Evolutionary conservation across 768 basidiomycete species (phyloP).

Genomic region (Gloeopeniophorella convolvens): DNA sequence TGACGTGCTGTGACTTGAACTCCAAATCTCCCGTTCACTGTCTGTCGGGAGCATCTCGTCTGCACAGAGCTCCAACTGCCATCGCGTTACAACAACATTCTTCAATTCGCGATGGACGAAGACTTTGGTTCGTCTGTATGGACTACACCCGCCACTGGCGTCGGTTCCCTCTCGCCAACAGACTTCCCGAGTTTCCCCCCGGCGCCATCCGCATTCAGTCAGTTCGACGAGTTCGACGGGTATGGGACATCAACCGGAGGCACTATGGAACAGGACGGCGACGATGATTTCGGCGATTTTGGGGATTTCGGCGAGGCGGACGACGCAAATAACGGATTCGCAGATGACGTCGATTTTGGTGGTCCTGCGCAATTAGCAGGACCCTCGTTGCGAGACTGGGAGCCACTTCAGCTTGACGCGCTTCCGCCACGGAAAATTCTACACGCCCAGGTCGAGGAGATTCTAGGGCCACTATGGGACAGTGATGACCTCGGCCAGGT

Average conservation of each 20-base stretch:
- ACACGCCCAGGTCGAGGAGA: slow-evolving; percentile 53
- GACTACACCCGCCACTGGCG: slow-evolving; percentile 37
- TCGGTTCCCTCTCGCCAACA: slow-evolving; percentile 11
- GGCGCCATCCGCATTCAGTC: slow-evolving; percentile 22
- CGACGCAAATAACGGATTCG: slow-evolving; percentile 31
- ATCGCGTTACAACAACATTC: too few relatives aligned
- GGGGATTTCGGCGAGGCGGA: slow-evolving; percentile 76
- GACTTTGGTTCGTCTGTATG: slow-evolving; percentile 73
- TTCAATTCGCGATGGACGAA: slow-evolving; percentile 67
- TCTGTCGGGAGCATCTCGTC: too few relatives aligned
- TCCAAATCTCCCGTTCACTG: neutral
- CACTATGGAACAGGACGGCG: slow-evolving; percentile 36
- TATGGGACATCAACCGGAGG: slow-evolving; percentile 45
- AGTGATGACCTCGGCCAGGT: slow-evolving; percentile 41
- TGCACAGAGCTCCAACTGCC: too few relatives aligned
- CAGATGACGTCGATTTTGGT: slow-evolving; percentile 31
- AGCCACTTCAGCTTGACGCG: slow-evolving; percentile 58
- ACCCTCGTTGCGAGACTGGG: slow-evolving; percentile 45
- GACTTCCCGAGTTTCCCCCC: slow-evolving; percentile 16
- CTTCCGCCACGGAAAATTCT: slow-evolving; percentile 52
- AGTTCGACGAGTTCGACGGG: slow-evolving; percentile 48
- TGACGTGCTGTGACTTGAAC: too few relatives aligned
- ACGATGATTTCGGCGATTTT: slow-evolving; percentile 84
- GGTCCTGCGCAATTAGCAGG: slow-evolving; percentile 36
- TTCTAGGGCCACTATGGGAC: slow-evolving; percentile 63